phyloP scores from a whole-genome alignment of 2,329 filamentous ascomycete species.

The Penicillium sp. region DNA sequence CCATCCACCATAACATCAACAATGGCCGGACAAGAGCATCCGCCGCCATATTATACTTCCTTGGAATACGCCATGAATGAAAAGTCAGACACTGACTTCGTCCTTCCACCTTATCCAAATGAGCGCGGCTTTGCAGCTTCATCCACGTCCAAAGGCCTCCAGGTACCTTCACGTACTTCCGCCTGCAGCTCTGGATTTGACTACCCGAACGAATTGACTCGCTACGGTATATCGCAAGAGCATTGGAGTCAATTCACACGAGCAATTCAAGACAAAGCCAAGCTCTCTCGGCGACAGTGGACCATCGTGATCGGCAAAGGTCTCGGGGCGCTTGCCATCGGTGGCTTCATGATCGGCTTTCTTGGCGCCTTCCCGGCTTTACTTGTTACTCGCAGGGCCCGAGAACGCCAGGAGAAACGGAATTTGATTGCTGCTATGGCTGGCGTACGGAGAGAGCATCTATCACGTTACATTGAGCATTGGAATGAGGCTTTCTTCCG shows the following conservation, averaged over 20 bases:
- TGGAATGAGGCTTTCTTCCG: constrained; percentile 32
- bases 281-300: constrained; percentile 30
- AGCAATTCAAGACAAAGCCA: constrained; percentile 26
- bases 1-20: background rate
- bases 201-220: constrained; percentile 25
- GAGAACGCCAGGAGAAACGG: constrained; percentile 21
- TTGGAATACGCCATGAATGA: background rate
- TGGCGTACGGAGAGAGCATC: constrained; percentile 2
- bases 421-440: constrained; percentile 26
- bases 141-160: constrained; percentile 24
- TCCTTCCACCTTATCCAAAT: constrained; percentile 12
- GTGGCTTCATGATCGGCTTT: constrained; percentile 30
- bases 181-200: constrained; percentile 30
- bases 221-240: constrained; percentile 18
- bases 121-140: constrained; percentile 19
- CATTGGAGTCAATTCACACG: constrained; percentile 29
- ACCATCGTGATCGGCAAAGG: constrained; percentile 27
- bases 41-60: constrained; percentile 11
- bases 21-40: background rate
- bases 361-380: constrained; percentile 28
- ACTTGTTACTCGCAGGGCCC: constrained; percentile 19
- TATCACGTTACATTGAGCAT: constrained; percentile 21
- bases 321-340: constrained; percentile 28
- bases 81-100: constrained; percentile 9
- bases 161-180: constrained; percentile 27